Evolutionary conservation across 169 alveolate genomes (phyloP), one percentile per base, ranked within the genome.

Genomic region (Cryptosporidium parvum): DNA sequence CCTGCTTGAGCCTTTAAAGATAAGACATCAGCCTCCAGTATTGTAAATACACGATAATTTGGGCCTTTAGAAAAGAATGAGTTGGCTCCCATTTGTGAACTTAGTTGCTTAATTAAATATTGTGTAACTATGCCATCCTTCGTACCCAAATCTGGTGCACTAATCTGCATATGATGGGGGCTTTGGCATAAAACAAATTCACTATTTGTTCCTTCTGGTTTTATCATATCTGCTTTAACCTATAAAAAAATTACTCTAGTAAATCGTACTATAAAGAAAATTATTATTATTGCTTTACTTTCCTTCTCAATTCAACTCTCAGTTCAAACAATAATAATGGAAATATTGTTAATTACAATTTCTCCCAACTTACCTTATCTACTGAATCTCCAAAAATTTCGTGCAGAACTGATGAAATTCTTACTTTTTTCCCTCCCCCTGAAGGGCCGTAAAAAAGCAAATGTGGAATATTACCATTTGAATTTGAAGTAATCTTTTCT

Each of bases 361-460:
- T n/a, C 29, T 26, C 18, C 35, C 37, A 75, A 69, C 84, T 56
- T 52, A 86, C 87, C 91, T 92, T 94, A 67, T 94, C 96, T 18
- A 95, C 97, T 10, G 86, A 91, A 2, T 92, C 95, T 2, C 98
- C 98, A 86, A 96, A 97, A 29, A 98, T 95, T 73, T 96, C 97
- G 48, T 97, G 86, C 69, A 97, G 94, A 29, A 98, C 93, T 45
- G 98, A 96, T 53, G 96, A 95, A 10, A 97, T 97, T 61, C 99
- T 72, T 4, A 99, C 96, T 92, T 98, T 96, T 91, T 98, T 98
- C 8, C 99, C 99, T n/a, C 98, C 97, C 31, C 99, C 99, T 23
- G 98, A 95, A 0, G 99, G 99, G 8, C 99, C 99, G 92, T 98
- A 98, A 93, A 98, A 97, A 39, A 98, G 96, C 26, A 98, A 92